These are phyloP conservation scores for Pholiota molesta DNA, from an alignment of 768 basidiomycete genomes.

Conservation along the genomic window DNA sequence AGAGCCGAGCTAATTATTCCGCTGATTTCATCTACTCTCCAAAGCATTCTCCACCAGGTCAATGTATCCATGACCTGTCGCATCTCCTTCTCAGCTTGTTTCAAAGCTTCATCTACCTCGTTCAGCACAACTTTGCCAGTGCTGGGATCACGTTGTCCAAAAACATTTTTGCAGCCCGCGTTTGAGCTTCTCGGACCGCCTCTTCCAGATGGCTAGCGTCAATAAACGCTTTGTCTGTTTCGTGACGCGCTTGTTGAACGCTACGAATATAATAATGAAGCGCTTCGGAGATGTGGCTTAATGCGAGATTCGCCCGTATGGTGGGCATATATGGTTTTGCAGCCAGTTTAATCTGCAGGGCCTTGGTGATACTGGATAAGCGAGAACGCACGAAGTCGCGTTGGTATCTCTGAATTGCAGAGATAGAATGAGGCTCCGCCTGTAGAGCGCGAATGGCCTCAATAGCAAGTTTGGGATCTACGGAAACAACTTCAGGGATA, in stretches of 20 bases:
- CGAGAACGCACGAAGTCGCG: slow-evolving; percentile 61
- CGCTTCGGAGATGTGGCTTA: slow-evolving; percentile 41
- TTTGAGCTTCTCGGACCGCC: slow-evolving; percentile 41
- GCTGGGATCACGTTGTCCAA: slow-evolving; percentile 30
- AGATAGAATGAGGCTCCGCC: slow-evolving; percentile 44
- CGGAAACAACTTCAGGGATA: slow-evolving; percentile 39
- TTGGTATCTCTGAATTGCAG: slow-evolving; percentile 66
- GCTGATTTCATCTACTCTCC: slow-evolving; percentile 50
- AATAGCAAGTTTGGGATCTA: slow-evolving; percentile 64
- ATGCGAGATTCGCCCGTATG: slow-evolving; percentile 39
- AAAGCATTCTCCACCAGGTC: slow-evolving; percentile 49
- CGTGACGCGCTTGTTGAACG: slow-evolving; percentile 32
- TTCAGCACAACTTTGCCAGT: slow-evolving; percentile 20
- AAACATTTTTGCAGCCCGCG: slow-evolving; percentile 36
- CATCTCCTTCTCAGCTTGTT: slow-evolving; percentile 39
- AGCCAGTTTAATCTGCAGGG: slow-evolving; percentile 33
- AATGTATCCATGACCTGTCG: slow-evolving; percentile 42
- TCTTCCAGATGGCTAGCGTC: slow-evolving; percentile 39
- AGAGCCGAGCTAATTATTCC: slow-evolving; percentile 39
- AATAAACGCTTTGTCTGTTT: slow-evolving; percentile 37
- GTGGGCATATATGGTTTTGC: slow-evolving; percentile 10
- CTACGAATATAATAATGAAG: slow-evolving; percentile 38
- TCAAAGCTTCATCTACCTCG: slow-evolving; percentile 39
- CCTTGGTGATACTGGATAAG: slow-evolving; percentile 49
- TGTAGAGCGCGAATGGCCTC: slow-evolving; percentile 53